Base-by-base conservation (phyloP, 2,329 filamentous ascomycete genomes). In the Macrophomina pseudophaseolina region DNA sequence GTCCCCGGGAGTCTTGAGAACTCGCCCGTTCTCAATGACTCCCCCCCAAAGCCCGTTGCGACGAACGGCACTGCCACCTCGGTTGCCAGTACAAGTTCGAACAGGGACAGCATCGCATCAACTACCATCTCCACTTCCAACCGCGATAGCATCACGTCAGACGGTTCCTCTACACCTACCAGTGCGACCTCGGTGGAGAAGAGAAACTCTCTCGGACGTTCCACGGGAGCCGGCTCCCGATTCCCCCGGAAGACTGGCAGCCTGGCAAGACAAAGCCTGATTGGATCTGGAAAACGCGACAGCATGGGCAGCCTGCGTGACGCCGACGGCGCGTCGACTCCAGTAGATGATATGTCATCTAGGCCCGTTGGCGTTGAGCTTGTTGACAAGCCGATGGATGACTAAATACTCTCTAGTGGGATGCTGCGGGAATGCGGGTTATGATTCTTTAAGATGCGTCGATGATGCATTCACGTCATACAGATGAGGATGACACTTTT, bases 311-410 rank as follows among this genome's bases (percentile, higher is more conserved):
- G 65, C 59, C 68, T 66, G 63, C 51, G 63, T 12, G 63, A 49
- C 72, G 65, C 63, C 71, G 62, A 77, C 69, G 76, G 76, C 66
- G 58, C 79, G 54, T 76, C 72, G 18, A 78, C 77, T 48, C 76
- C 75, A 67, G 79, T 81, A 69, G 76, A 76, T 67, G 78, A 80
- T 69, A 79, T 78, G 5, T 66, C 69, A 58, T 67, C 71, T 66
- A 76, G 76, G 65, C 72, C 74, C 53, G 77, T 81, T 60, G 87
- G 89, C 6, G 90, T 93, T 49, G 89, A 88, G 71, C 81, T 93
- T 73, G 87, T 88, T 73, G 91, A 93, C 76, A 89, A 87, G 78
- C 88, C 90, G n/a, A 92, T 93, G 89, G 89, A 92, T 79, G 89
- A 92, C 78, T 91, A 33, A 64, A 62, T 23, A n/a, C 32, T 12